phyloP scores from a whole-genome alignment of 2,329 filamentous ascomycete species.

The Ceratocystis diversiconidia region DNA sequence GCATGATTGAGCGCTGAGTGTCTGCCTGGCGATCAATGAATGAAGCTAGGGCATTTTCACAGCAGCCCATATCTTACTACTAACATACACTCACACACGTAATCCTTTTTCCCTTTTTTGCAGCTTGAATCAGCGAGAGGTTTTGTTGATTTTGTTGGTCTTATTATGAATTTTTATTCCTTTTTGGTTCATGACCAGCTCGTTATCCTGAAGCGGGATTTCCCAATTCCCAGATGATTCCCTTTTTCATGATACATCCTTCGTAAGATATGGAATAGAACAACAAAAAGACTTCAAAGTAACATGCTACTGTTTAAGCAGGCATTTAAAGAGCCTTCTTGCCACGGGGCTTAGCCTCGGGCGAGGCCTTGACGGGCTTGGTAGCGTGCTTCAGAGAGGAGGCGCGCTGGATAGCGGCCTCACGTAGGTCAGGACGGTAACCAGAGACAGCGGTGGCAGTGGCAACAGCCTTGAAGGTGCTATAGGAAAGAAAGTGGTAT shows the following conservation, averaged over 20 bases:
- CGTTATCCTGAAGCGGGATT: conserved; percentile 7
- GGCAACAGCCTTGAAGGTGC: conserved; percentile 82
- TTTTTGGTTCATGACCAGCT: conserved; percentile 14
- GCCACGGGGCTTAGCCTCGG: conserved; percentile 63
- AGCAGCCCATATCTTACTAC: no score
- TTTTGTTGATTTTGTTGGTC: conserved; percentile 7
- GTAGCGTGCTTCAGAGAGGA: conserved; percentile 72
- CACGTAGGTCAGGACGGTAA: conserved; percentile 71
- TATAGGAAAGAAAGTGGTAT: conserved; percentile 25
- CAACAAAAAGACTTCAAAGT: conserved; percentile 14
- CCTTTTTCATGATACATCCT: conserved; percentile 13
- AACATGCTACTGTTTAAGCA: conserved; percentile 8
- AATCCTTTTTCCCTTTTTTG: no score
- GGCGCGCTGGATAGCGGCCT: conserved; percentile 69
- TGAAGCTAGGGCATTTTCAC: no score
- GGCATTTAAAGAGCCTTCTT: conserved; percentile 42
- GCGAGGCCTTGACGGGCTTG: conserved; percentile 60
- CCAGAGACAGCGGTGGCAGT: conserved; percentile 66
- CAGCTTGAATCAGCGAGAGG: no score
- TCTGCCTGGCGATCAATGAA: no score
- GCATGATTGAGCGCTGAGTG: no score
- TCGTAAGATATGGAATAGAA: conserved; percentile 8
- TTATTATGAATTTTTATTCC: conserved; percentile 13
- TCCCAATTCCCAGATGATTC: conserved; percentile 6
- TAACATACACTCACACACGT: neutral